Evolutionary conservation across 495 filamentous ascomycete species (phyloP).

Genomic region (Penicillium crystallinum): DNA sequence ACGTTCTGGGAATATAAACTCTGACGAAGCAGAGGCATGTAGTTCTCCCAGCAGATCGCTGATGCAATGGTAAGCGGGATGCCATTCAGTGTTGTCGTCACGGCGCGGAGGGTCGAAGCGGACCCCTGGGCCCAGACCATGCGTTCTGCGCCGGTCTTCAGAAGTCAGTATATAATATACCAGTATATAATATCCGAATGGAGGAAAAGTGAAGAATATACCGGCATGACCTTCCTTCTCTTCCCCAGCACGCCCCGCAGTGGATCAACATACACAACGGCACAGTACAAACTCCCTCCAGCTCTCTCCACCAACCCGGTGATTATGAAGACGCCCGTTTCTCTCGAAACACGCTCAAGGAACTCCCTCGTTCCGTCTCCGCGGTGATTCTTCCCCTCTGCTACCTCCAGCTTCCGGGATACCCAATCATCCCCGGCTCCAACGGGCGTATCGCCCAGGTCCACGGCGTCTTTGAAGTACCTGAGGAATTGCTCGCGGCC

Average conservation of each 20-base stretch:
- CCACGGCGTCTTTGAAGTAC: conserved; percentile 74
- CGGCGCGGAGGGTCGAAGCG: conserved; percentile 70
- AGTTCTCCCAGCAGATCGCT: conserved; percentile 97
- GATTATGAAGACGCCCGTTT: conserved; percentile 76
- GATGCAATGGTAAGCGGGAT: conserved; percentile 72
- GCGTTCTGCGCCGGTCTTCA: conserved; percentile 70
- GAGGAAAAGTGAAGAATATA: conserved; percentile 22
- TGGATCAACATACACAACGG: conserved; percentile 78
- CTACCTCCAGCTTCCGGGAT: conserved; percentile 50
- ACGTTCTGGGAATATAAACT: conserved; percentile 86
- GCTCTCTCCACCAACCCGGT: conserved; percentile 73
- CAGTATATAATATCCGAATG: neutral
- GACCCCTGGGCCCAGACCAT: conserved; percentile 89
- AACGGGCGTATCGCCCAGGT: conserved; percentile 78
- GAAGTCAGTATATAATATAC: neutral
- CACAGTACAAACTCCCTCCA: conserved; percentile 82
- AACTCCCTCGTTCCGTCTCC: conserved; percentile 85
- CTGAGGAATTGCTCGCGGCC: conserved; percentile 80
- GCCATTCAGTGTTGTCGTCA: conserved; percentile 74
- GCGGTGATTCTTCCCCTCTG: conserved; percentile 43
- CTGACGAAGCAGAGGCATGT: conserved; percentile 82
- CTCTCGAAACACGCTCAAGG: conserved; percentile 65
- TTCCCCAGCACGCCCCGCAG: conserved; percentile 68
- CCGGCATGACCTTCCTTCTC: conserved; percentile 90
- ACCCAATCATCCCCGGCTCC: conserved; percentile 75